A percentile compares a stretch with the other conserved stretches of the same genome.
These are phyloP conservation scores for Magnusiomyces fungicola DNA, from an alignment of 1,139 yeast species.

Conservation along the genomic window DNA sequence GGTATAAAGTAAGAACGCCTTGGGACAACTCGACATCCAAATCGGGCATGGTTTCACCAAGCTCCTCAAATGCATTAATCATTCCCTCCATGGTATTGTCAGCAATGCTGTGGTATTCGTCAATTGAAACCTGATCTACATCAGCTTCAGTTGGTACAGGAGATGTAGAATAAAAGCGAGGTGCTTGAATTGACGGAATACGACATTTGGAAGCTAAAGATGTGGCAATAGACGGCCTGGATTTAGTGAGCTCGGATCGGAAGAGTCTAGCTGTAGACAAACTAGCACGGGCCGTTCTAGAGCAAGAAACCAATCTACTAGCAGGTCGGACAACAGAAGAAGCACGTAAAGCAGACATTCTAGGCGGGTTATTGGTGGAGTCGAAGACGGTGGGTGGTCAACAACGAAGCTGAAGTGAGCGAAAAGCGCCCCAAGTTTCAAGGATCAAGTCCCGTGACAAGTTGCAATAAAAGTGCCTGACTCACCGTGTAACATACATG, in stretches of 20 bases:
- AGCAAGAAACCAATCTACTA: too few relatives aligned
- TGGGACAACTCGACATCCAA: slow-evolving; percentile 75
- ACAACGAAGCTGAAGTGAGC: too few relatives aligned
- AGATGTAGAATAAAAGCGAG: not conserved
- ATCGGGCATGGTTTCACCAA: slow-evolving; percentile 51
- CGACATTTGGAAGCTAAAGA: not conserved
- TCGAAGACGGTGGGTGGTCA: too few relatives aligned
- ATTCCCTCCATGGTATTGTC: slow-evolving; percentile 58
- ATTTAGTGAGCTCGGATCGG: not conserved
- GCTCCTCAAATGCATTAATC: slow-evolving; percentile 53
- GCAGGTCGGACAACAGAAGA: too few relatives aligned
- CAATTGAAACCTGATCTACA: slow-evolving; percentile 24
- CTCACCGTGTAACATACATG: too few relatives aligned
- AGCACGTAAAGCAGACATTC: too few relatives aligned
- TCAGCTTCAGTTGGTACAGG: slow-evolving; percentile 3
- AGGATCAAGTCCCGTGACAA: too few relatives aligned
- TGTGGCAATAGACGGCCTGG: not conserved
- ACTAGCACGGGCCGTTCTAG: too few relatives aligned
- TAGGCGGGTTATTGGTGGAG: too few relatives aligned
- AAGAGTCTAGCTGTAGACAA: not conserved
- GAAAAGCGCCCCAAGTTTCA: too few relatives aligned
- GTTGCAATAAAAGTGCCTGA: too few relatives aligned
- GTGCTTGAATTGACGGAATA: not conserved
- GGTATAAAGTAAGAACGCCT: slow-evolving; percentile 68
- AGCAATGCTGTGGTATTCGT: slow-evolving; percentile 52